Evolutionary conservation across 139 green algal species (phyloP).

Genomic region (Picochlorum sp.): DNA sequence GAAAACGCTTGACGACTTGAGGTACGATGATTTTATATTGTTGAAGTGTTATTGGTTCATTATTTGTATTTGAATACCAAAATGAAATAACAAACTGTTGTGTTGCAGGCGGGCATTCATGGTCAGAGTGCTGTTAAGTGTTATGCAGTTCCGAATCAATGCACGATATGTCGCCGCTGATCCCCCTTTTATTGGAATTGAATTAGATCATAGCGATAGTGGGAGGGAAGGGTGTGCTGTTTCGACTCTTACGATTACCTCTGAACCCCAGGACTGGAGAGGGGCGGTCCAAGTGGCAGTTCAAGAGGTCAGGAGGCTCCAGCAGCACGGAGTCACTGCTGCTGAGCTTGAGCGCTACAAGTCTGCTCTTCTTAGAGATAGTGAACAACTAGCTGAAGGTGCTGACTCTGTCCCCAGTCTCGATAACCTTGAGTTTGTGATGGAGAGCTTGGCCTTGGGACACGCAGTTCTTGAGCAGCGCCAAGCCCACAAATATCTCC

Average conservation of each 20-base stretch:
- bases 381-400: slow-evolving; percentile 75
- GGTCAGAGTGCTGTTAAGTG: slow-evolving; percentile 76
- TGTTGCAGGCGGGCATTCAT: slow-evolving; percentile 69
- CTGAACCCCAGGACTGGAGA: slow-evolving; percentile 81
- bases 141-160: slow-evolving; percentile 88
- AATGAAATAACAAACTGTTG: too few species aligned
- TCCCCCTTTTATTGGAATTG: slow-evolving; percentile 75
- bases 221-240: slow-evolving; percentile 89
- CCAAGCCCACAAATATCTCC: slow-evolving; percentile 47
- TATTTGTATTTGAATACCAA: slow-evolving; percentile 6
- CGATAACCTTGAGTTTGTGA: slow-evolving; percentile 96
- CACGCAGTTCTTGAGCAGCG: slow-evolving; percentile 72
- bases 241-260: slow-evolving; percentile 84
- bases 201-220: slow-evolving; percentile 82
- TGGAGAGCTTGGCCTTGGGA: slow-evolving; percentile 89
- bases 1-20: slow-evolving; percentile 56
- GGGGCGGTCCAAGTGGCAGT: slow-evolving; percentile 47
- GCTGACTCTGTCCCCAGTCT: slow-evolving; percentile 65
- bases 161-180: slow-evolving; percentile 42
- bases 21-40: too few species aligned
- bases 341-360: slow-evolving; percentile 86
- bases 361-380: slow-evolving; percentile 78
- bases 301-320: slow-evolving; percentile 79
- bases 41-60: neutral
- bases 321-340: slow-evolving; percentile 75